These are phyloP conservation scores for Platanthera guangdongensis DNA, from an alignment of 106 monocot species.

Conservation along the genomic window DNA sequence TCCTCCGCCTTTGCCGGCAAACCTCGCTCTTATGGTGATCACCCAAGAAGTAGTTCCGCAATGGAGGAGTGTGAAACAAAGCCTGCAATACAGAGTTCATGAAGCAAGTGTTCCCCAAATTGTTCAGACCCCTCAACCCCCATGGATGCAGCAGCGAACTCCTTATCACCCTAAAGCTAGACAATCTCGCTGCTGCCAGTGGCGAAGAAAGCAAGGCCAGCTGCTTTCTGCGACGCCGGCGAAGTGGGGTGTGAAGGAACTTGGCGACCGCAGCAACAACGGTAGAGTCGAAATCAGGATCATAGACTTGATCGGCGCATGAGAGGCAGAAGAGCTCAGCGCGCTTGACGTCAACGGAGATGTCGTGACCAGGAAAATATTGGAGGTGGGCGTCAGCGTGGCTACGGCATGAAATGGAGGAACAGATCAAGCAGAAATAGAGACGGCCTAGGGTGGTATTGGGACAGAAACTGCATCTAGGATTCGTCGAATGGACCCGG, in stretches of 20 bases:
- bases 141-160: conserved; percentile 10
- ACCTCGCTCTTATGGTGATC: conserved; percentile 27
- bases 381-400: conserved; percentile 25
- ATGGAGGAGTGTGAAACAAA: conserved; percentile 42
- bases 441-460: conserved; percentile 8
- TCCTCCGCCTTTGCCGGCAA: conserved; percentile 32
- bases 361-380: conserved; percentile 29
- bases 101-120: conserved; percentile 64
- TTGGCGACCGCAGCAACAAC: conserved; percentile 17
- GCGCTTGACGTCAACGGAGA: conserved; percentile 44
- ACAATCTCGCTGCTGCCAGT: not conserved
- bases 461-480: conserved; percentile 24
- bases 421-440: conserved; percentile 49
- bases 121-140: conserved; percentile 57
- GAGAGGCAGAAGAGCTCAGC: conserved; percentile 54
- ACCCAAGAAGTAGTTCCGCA: conserved; percentile 38
- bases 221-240: conserved; percentile 7
- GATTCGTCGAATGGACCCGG: conserved; percentile 13
- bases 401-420: conserved; percentile 22
- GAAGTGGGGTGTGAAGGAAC: conserved; percentile 1
- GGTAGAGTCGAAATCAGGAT: conserved; percentile 38
- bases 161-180: not conserved
- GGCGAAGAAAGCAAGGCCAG: not conserved
- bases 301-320: conserved; percentile 58
- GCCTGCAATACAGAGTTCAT: conserved; percentile 67